Evolutionary conservation across 345 rosid species (phyloP).

Genomic region (Eucalyptus cloeziana): DNA sequence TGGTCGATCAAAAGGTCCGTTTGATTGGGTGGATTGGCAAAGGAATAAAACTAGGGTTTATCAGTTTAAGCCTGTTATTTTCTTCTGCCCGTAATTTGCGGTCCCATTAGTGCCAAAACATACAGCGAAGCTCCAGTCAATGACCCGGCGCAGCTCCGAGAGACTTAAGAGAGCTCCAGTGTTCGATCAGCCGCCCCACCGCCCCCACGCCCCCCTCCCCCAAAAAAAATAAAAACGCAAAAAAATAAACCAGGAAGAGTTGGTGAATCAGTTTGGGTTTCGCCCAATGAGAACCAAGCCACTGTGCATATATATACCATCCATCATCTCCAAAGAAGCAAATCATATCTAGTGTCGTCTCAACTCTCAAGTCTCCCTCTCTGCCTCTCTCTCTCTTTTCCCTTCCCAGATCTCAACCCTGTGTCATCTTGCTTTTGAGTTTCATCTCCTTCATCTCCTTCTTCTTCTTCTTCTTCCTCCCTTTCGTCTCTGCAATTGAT

Average conservation of each 20-base stretch:
- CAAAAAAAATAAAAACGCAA: background rate
- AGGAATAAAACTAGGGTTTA: background rate
- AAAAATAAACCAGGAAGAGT: background rate
- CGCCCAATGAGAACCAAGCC: background rate
- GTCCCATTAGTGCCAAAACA: background rate
- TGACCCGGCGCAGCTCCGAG: background rate
- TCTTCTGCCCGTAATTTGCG: background rate
- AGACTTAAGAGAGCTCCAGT: background rate
- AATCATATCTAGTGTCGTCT: background rate
- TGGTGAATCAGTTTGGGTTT: background rate
- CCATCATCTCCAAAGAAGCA: background rate
- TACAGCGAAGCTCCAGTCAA: background rate
- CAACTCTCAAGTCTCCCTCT: background rate
- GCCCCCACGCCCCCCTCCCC: fast-evolving
- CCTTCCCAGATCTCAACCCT: background rate
- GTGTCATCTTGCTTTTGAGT: background rate
- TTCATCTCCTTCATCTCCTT: background rate
- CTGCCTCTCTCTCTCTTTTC: background rate
- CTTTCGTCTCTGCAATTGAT: background rate
- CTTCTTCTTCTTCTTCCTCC: background rate
- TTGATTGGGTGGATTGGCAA: background rate
- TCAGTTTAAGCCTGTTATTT: background rate
- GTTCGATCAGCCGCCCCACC: background rate
- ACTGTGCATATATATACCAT: background rate
- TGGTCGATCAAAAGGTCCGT: background rate